Conservation (phyloP, 345 rosid species). For the Citrus unshiu region DNA sequence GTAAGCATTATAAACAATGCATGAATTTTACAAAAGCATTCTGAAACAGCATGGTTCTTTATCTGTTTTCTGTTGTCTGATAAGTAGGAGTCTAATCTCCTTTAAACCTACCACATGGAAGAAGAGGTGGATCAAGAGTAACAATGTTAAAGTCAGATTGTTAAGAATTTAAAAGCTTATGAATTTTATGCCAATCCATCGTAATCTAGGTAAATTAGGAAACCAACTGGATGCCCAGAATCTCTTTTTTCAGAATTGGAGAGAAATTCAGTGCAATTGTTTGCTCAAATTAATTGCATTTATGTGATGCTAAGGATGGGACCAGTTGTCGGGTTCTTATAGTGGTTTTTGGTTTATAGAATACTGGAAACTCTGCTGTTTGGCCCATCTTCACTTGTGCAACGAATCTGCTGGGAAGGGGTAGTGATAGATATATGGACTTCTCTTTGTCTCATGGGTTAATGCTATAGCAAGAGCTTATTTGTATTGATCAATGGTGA, state of each 20-base stretch:
- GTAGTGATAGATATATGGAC: not conserved
- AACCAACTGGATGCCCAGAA: too few relatives aligned
- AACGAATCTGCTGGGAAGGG: not conserved
- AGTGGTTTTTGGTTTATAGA: not conserved
- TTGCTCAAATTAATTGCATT: not conserved
- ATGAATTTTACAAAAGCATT: not conserved
- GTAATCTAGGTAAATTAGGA: not conserved
- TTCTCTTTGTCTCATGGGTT: not conserved
- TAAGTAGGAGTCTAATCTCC: not conserved
- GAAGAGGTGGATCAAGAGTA: not conserved
- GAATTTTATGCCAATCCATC: not conserved
- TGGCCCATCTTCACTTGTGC: not conserved
- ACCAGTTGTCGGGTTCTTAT: not conserved
- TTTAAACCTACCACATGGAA: not conserved
- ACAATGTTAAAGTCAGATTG: not conserved
- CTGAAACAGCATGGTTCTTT: not conserved
- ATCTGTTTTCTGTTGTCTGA: not conserved
- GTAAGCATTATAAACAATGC: conserved; percentile 30
- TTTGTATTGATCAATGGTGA: not conserved
- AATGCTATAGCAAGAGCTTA: not conserved
- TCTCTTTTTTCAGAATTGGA: not conserved
- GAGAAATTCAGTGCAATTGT: not conserved
- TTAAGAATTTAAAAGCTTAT: not conserved
- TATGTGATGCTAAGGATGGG: not conserved
- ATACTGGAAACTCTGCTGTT: not conserved